Evolutionary conservation across 495 filamentous ascomycete genomes (phyloP).

Genomic region (Lasiosphaeria miniovina): DNA sequence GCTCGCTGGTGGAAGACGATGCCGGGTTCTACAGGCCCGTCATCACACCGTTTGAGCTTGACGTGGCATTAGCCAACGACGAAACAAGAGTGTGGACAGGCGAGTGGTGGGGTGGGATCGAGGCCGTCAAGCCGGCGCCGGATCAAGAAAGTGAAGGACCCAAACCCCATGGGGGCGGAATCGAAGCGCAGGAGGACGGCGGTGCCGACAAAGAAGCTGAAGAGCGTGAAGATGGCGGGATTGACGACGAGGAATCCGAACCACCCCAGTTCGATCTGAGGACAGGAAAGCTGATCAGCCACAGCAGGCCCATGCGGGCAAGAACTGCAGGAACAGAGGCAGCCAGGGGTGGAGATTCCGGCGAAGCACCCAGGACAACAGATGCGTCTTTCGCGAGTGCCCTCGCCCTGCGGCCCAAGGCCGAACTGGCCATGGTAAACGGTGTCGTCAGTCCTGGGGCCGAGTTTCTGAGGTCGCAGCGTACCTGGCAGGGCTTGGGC

Average conservation of each 20-base stretch:
- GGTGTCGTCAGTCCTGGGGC: conserved; percentile 85
- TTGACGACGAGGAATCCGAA: conserved; percentile 45
- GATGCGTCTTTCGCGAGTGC: conserved; percentile 32
- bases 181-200: conserved; percentile 15
- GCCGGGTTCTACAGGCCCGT: conserved; percentile 78
- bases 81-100: conserved; percentile 70
- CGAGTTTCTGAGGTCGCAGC: conserved; percentile 74
- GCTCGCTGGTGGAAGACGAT: conserved; percentile 77
- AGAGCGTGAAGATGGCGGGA: conserved; percentile 31
- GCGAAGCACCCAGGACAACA: conserved; percentile 8
- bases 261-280: conserved; percentile 92
- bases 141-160: conserved; percentile 7
- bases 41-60: conserved; percentile 89
- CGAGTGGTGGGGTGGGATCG: conserved; percentile 73
- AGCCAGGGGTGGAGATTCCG: conserved; percentile 1
- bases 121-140: conserved; percentile 39
- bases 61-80: conserved; percentile 67
- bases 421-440: conserved; percentile 72
- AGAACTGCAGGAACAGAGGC: neutral
- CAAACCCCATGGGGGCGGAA: neutral
- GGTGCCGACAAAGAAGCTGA: conserved; percentile 15
- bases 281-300: conserved; percentile 80
- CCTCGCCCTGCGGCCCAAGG: conserved; percentile 59
- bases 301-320: conserved; percentile 73
- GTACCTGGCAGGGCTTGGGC: conserved; percentile 90